These are phyloP conservation scores for Curvularia hawaiiensis DNA, from an alignment of 2,329 filamentous ascomycete species.

Conservation along the genomic window DNA sequence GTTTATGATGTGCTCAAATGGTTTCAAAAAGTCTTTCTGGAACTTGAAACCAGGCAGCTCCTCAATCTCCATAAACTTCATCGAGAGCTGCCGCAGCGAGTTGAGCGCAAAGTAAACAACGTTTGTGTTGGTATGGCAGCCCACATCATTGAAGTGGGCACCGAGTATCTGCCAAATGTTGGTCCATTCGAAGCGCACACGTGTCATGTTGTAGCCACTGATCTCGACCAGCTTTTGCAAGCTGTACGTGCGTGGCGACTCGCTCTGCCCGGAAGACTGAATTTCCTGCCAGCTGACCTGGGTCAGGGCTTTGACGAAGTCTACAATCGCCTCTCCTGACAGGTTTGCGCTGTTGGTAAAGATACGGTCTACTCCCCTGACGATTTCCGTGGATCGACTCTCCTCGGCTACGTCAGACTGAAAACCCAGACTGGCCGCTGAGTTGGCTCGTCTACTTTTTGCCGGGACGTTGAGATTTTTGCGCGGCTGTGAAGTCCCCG, in stretches of 20 bases:
- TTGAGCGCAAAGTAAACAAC: conserved; percentile 98
- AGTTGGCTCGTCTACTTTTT: conserved; percentile 56
- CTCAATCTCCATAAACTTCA: conserved; percentile 99
- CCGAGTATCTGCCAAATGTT: conserved; percentile 98
- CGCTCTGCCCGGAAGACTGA: conserved; percentile 93
- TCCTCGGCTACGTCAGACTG: conserved; percentile 87
- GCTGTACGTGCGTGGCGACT: conserved; percentile 95
- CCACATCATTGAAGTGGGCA: conserved; percentile 97
- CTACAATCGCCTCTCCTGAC: conserved; percentile 90
- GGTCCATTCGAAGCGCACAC: conserved; percentile 97
- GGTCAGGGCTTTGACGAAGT: conserved; percentile 89
- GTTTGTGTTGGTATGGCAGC: conserved; percentile 93
- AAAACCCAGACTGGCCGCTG: conserved; percentile 55
- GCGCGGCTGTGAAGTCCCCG: conserved; percentile 63
- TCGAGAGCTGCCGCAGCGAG: conserved; percentile 91
- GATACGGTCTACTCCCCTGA: conserved; percentile 91
- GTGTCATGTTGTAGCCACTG: conserved; percentile 99
- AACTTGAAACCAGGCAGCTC: conserved; percentile 99
- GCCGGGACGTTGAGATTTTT: conserved; percentile 68
- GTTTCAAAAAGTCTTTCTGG: conserved; percentile 98
- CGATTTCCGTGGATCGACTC: conserved; percentile 88
- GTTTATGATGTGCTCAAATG: conserved; percentile 95
- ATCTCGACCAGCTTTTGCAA: conserved; percentile 98
- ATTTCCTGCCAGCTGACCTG: conserved; percentile 99
- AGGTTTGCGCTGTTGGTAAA: conserved; percentile 96